phyloP scores from a whole-genome alignment of 495 filamentous ascomycete genomes.

The Talaromyces liani region DNA sequence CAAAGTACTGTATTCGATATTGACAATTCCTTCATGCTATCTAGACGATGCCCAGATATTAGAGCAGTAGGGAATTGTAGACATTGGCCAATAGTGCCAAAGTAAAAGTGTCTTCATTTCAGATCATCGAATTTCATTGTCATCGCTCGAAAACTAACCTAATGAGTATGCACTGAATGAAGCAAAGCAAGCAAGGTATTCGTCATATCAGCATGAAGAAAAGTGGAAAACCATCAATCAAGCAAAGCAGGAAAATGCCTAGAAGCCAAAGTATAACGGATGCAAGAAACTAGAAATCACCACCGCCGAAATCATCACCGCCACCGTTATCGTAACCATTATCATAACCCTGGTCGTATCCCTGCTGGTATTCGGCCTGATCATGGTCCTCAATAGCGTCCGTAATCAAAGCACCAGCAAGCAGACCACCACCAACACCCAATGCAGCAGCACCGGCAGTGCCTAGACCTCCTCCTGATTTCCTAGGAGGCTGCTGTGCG shows the following conservation, averaged over 20 bases:
- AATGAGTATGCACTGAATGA: background rate
- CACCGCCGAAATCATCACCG: slow-evolving; percentile 38
- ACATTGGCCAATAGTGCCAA: too few species aligned
- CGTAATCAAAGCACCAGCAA: slow-evolving; percentile 63
- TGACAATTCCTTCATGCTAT: too few species aligned
- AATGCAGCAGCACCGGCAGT: slow-evolving; percentile 58
- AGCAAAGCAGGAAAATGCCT: background rate
- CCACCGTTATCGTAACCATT: slow-evolving; percentile 41
- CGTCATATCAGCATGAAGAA: background rate
- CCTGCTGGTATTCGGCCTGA: slow-evolving; percentile 39
- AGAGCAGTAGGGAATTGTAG: too few species aligned
- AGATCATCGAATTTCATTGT: background rate
- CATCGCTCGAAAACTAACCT: background rate
- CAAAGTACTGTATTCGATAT: too few species aligned
- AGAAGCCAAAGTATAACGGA: background rate
- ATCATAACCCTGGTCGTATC: slow-evolving; percentile 30
- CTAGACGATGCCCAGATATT: too few species aligned
- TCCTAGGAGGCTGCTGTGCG: background rate
- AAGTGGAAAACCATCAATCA: slow-evolving; percentile 7
- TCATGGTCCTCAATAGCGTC: slow-evolving; percentile 55
- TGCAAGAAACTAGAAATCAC: slow-evolving; percentile 42
- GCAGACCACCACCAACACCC: slow-evolving; percentile 67
- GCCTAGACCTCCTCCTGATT: slow-evolving; percentile 2
- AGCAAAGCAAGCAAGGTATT: slow-evolving; percentile 9
- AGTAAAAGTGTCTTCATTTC: background rate